These are phyloP conservation scores for Aureoboletus auriporus DNA, from an alignment of 768 basidiomycete genomes.

Conservation along the genomic window DNA sequence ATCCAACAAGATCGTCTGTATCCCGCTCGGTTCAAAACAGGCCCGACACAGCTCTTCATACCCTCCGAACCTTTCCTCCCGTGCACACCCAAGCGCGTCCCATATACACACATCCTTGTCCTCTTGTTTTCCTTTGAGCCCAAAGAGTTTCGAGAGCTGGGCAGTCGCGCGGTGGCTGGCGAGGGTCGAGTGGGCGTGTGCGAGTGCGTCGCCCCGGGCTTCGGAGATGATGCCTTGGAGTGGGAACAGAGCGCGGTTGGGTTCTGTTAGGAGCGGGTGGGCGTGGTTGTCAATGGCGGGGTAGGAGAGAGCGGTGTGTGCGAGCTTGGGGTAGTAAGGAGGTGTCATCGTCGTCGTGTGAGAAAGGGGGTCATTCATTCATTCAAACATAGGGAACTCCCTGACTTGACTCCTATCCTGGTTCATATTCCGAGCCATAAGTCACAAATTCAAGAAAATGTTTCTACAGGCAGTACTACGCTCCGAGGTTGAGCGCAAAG, in stretches of 20 bases:
- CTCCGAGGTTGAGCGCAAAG: too few relatives aligned
- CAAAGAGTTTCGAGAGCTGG: conserved; percentile 52
- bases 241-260: conserved; percentile 41
- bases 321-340: conserved; percentile 16
- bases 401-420: too few relatives aligned
- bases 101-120: conserved; percentile 30
- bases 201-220: conserved; percentile 50
- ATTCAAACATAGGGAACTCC: too few relatives aligned
- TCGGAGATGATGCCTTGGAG: conserved; percentile 69
- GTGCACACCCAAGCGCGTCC: conserved; percentile 52
- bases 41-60: conserved; percentile 56
- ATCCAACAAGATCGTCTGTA: conserved; percentile 68
- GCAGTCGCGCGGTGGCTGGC: conserved; percentile 54
- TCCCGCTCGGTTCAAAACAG: conserved; percentile 53
- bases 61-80: conserved; percentile 31
- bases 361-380: too few relatives aligned
- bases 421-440: too few relatives aligned
- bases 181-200: conserved; percentile 46
- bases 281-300: conserved; percentile 80
- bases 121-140: conserved; percentile 21
- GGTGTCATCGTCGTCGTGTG: conserved; percentile 7
- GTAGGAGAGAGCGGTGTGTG: conserved; percentile 22
- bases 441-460: too few relatives aligned
- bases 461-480: too few relatives aligned
- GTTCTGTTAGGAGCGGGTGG: conserved; percentile 58